Percentiles rank a stretch among this genome's conserved stretches.
Conservation (phyloP, 345 rosid species). For the Dipteronia sinensis region DNA sequence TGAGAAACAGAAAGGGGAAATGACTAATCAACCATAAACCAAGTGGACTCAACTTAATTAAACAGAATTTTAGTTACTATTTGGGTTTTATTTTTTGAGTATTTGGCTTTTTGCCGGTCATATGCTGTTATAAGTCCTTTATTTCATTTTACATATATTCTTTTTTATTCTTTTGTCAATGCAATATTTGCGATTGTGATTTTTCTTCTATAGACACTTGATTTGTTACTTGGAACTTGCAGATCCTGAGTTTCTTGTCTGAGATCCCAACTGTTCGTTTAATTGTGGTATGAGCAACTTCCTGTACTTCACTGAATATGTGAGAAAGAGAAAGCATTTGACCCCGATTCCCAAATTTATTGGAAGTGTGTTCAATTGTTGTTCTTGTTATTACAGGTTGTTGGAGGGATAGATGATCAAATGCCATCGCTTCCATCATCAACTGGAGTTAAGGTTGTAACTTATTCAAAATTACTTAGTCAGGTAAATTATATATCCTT, state of each 20-base stretch:
- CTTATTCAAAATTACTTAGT: slow-evolving; percentile 71
- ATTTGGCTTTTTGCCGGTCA: neutral
- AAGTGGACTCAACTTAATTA: neutral
- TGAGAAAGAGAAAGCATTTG: neutral
- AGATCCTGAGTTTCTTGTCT: slow-evolving; percentile 79
- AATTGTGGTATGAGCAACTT: slow-evolving; percentile 69
- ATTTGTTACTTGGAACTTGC: slow-evolving; percentile 43
- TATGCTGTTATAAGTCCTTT: neutral
- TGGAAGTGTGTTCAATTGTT: slow-evolving; percentile 17
- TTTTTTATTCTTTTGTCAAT: neutral
- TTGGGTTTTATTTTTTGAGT: neutral
- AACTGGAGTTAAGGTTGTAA: slow-evolving; percentile 66
- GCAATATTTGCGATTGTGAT: slow-evolving; percentile 9
- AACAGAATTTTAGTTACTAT: neutral
- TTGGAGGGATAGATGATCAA: slow-evolving; percentile 82
- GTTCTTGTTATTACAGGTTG: slow-evolving; percentile 60
- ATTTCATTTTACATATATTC: neutral
- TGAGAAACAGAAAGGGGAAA: neutral
- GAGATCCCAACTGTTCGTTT: slow-evolving; percentile 81
- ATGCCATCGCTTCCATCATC: slow-evolving; percentile 81
- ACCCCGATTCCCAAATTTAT: slow-evolving; percentile 1
- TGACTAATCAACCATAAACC: neutral
- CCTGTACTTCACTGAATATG: slow-evolving; percentile 17
- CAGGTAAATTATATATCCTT: slow-evolving; percentile 56
- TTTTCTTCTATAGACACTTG: slow-evolving; percentile 11